phyloP scores from a whole-genome alignment of 768 basidiomycete species.

The Hysterangium stoloniferum region DNA sequence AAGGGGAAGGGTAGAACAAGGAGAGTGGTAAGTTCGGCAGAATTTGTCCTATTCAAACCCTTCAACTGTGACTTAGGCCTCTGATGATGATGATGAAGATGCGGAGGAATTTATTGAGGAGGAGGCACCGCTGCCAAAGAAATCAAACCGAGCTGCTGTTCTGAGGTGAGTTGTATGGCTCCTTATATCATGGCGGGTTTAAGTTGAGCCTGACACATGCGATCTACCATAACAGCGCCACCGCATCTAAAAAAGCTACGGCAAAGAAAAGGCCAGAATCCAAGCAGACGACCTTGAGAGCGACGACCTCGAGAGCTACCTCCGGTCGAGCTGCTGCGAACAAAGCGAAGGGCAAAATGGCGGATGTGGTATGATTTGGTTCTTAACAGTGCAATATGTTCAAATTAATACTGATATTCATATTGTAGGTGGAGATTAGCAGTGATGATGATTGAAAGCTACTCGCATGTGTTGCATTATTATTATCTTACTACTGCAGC shows the following conservation, averaged over 20 bases:
- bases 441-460: constrained; percentile 6
- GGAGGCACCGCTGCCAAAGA: constrained; percentile 42
- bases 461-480: too few relatives aligned
- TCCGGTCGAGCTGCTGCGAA: constrained; percentile 63
- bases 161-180: constrained; percentile 40
- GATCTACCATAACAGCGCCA: constrained; percentile 10
- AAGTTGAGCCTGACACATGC: background rate
- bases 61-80: too few relatives aligned
- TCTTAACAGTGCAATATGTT: background rate
- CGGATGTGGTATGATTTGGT: constrained; percentile 30
- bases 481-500: too few relatives aligned
- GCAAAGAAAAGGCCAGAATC: constrained; percentile 34
- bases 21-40: too few relatives aligned
- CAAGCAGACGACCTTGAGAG: constrained; percentile 47
- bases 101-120: constrained; percentile 46
- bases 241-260: constrained; percentile 43
- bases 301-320: constrained; percentile 42
- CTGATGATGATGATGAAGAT: constrained; percentile 43
- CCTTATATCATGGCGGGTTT: background rate
- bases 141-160: constrained; percentile 56
- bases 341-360: constrained; percentile 56
- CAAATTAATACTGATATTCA: background rate
- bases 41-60: too few relatives aligned
- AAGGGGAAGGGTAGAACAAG: constrained; percentile 52
- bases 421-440: constrained; percentile 8